Evolutionary conservation across 169 alveolate genomes (phyloP).

Genomic region (Blepharisma undulans): DNA sequence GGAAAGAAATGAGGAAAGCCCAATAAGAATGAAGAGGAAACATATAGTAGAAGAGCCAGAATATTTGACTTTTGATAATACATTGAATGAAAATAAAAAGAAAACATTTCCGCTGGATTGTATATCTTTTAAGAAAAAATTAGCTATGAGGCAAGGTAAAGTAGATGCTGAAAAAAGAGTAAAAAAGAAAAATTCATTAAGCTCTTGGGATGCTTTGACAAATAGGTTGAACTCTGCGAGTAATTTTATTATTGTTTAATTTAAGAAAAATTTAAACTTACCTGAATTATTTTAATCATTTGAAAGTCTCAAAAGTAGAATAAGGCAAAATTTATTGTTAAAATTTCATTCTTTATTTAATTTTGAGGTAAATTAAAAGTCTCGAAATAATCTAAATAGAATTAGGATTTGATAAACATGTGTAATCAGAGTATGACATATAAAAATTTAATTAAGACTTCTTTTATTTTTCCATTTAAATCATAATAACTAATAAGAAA

Average conservation of each 20-base stretch:
- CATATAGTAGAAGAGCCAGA: not conserved
- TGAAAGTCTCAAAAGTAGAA: no score
- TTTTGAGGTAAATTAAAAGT: no score
- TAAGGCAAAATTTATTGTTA: no score
- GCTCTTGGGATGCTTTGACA: not conserved
- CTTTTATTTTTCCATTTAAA: no score
- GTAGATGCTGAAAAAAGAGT: not conserved
- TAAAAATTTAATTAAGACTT: no score
- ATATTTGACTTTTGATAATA: not conserved
- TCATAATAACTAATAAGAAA: no score
- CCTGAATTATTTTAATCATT: no score
- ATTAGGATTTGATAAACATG: no score
- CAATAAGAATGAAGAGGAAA: not conserved
- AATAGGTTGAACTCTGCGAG: not conserved
- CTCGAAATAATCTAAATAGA: no score
- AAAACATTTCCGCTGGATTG: not conserved
- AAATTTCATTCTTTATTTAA: no score
- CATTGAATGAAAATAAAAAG: not conserved
- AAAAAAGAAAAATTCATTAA: not conserved
- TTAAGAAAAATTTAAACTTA: no score
- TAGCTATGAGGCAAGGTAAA: not conserved
- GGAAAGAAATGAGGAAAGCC: not conserved
- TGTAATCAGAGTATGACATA: no score
- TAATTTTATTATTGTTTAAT: not conserved
- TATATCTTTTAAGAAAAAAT: not conserved